phyloP scores from a whole-genome alignment of 2,329 filamentous ascomycete species.

The Fusarium tanahbumbuense region DNA sequence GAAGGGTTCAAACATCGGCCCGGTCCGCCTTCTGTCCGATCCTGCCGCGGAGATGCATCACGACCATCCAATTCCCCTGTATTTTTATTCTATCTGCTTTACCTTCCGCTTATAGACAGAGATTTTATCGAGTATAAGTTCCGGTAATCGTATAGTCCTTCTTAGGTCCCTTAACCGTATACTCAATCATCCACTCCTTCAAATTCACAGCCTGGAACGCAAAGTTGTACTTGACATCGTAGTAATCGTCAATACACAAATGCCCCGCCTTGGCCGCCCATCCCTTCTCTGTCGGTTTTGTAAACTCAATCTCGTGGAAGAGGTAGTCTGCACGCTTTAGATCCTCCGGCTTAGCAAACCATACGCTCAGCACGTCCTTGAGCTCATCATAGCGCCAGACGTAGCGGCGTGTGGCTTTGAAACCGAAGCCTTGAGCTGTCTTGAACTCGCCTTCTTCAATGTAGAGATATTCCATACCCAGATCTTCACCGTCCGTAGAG shows the following conservation, averaged over 20 bases:
- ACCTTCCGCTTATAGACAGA: background rate
- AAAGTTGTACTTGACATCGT: slow-evolving; percentile 77
- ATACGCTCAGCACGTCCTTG: slow-evolving; percentile 72
- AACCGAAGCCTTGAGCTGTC: slow-evolving; percentile 65
- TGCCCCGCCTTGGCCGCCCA: slow-evolving; percentile 76
- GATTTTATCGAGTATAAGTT: slow-evolving; percentile 58
- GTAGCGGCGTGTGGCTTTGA: slow-evolving; percentile 74
- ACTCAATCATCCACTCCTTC: slow-evolving; percentile 68
- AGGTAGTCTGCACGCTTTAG: slow-evolving; percentile 73
- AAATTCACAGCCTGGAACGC: slow-evolving; percentile 68
- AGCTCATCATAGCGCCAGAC: slow-evolving; percentile 76
- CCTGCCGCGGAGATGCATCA: background rate
- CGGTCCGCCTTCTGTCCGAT: slow-evolving; percentile 2
- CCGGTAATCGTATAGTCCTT: slow-evolving; percentile 77
- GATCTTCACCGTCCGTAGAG: slow-evolving; percentile 44
- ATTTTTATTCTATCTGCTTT: background rate
- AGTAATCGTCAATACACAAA: slow-evolving; percentile 77
- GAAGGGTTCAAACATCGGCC: slow-evolving; percentile 6
- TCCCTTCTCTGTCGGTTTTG: slow-evolving; percentile 53
- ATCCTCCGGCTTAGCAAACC: slow-evolving; percentile 77
- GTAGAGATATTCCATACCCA: slow-evolving; percentile 73
- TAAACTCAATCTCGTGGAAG: slow-evolving; percentile 79
- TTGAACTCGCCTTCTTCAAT: slow-evolving; percentile 74
- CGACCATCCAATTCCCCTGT: background rate
- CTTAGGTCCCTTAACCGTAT: slow-evolving; percentile 75